These are phyloP conservation scores for Fusarium irregulare DNA, from an alignment of 2,329 filamentous ascomycete genomes.

Conservation along the genomic window DNA sequence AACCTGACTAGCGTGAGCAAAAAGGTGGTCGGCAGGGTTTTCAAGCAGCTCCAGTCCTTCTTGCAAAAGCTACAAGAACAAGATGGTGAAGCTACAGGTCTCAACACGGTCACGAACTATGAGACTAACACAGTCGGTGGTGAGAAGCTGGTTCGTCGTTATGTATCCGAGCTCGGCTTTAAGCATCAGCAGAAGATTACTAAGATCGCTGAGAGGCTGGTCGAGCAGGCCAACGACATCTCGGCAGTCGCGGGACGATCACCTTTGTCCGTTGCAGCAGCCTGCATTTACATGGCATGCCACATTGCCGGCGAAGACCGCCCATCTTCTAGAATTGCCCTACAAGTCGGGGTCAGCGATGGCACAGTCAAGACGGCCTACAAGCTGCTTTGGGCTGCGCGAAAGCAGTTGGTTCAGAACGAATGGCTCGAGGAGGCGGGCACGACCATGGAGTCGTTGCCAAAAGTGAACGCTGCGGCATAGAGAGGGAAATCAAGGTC, in stretches of 20 bases:
- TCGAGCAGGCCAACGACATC: slow-evolving; percentile 79
- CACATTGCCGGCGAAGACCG: slow-evolving; percentile 84
- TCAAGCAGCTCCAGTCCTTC: slow-evolving; percentile 92
- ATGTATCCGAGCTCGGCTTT: slow-evolving; percentile 83
- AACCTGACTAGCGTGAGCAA: slow-evolving; percentile 93
- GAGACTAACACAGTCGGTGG: slow-evolving; percentile 83
- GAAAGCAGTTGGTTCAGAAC: slow-evolving; percentile 78
- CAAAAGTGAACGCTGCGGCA: slow-evolving; percentile 50
- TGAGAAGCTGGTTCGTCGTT: slow-evolving; percentile 87
- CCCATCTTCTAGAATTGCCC: slow-evolving; percentile 85
- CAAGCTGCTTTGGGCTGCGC: slow-evolving; percentile 82
- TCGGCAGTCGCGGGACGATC: slow-evolving; percentile 91
- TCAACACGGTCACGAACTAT: slow-evolving; percentile 74
- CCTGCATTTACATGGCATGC: slow-evolving; percentile 96
- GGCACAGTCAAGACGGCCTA: slow-evolving; percentile 97
- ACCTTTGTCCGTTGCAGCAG: slow-evolving; percentile 91
- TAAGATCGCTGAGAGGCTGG: slow-evolving; percentile 82
- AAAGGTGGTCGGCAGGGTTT: slow-evolving; percentile 96
- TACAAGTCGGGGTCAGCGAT: slow-evolving; percentile 89
- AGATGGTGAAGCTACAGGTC: slow-evolving; percentile 58
- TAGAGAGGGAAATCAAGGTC: neutral
- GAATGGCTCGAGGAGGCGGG: slow-evolving; percentile 79
- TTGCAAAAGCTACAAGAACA: slow-evolving; percentile 77
- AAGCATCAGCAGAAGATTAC: slow-evolving; percentile 79
- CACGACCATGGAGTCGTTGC: slow-evolving; percentile 77